A percentile compares a stretch with the other conserved stretches of the same genome.
Evolutionary conservation across 805 yeast genomes (phyloP).

Genomic region (Saturnispora saitoi): DNA sequence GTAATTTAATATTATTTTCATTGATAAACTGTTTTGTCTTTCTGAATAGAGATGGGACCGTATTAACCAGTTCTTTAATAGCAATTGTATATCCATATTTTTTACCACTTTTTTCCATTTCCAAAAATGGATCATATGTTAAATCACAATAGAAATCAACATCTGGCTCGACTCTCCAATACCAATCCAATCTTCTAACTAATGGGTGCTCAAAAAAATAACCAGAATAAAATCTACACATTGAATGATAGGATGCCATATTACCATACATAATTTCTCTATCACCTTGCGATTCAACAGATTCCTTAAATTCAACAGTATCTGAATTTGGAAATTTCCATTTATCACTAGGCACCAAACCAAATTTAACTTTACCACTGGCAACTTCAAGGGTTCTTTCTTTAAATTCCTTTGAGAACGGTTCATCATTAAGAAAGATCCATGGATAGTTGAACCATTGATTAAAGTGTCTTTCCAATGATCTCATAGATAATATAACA

Average conservation of each 20-base stretch:
- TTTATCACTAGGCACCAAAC: slow-evolving; percentile 42
- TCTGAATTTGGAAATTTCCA: slow-evolving; percentile 65
- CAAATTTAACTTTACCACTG: slow-evolving; percentile 61
- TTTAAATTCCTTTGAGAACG: slow-evolving; percentile 59
- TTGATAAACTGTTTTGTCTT: slow-evolving; percentile 58
- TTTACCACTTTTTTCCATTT: slow-evolving; percentile 63
- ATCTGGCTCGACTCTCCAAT: slow-evolving; percentile 94
- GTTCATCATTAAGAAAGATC: slow-evolving; percentile 78
- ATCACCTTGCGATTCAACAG: slow-evolving; percentile 70
- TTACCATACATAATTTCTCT: slow-evolving; percentile 77
- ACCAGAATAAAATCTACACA: slow-evolving; percentile 93
- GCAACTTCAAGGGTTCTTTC: slow-evolving; percentile 43
- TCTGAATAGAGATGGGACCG: slow-evolving; percentile 75
- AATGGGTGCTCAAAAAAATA: slow-evolving; percentile 72
- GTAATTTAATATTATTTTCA: slow-evolving; percentile 38
- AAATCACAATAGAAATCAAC: slow-evolving; percentile 85
- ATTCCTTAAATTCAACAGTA: slow-evolving; percentile 38
- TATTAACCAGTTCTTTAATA: slow-evolving; percentile 68
- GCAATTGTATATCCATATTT: slow-evolving; percentile 80
- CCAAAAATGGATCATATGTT: slow-evolving; percentile 83
- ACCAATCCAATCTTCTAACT: slow-evolving; percentile 71
- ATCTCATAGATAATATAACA: slow-evolving; percentile 62
- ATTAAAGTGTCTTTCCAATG: slow-evolving; percentile 82
- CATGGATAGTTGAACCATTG: slow-evolving; percentile 94
- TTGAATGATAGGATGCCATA: slow-evolving; percentile 75